Evolutionary conservation across 73 alveolate genomes (phyloP), one percentile per base, ranked within the genome.

Genomic region (Blepharisma stoltei): DNA sequence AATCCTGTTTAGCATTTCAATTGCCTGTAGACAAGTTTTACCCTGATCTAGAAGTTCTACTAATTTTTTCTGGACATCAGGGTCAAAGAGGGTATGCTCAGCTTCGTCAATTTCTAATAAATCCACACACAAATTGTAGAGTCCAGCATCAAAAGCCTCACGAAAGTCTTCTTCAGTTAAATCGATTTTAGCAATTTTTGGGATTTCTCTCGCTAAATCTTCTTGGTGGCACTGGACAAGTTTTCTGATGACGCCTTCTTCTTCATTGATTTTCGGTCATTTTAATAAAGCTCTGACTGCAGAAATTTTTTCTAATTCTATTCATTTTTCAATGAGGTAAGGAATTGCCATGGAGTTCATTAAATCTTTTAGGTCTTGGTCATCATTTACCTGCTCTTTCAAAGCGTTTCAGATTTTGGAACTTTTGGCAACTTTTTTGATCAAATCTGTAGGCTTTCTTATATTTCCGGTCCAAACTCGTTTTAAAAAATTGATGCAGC

Each of bases 111-210:
- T n/a, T 46, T 44, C 45, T 46, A 69, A 18, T 43, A 69, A 18
- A 43, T 18, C 60, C 14, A 14, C 11, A 18, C 67, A 38, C 23
- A 69, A 8, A 4, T 69, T 25, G 6, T 69, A 69, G 14, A 18
- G 23, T 3, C 27, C 60, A 18, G 14, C 20, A n/a, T 18, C 5
- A 2, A 69, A 20, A 44, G 79, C 79, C 5, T 7, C 11, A 7
- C 14, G 20, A n/a, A 69, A 44, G 41, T 69, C 27, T 69, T 69
- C 79, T 37, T 71, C 21, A n/a, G 79, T 44, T 43, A 69, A 25
- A 8, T 25, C 37, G 4, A 69, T 69, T 9, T n/a, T 43, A 44
- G 43, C n/a, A n/a, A 14, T 5, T n/a, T n/a, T 14, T n/a, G 27
- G 18, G 60, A 18, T 18, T 7, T 69, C 65, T 38, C 21, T 69